Evolutionary conservation across 306 rosid species (phyloP), one percentile per base, ranked within the genome.

Genomic region (Notholithocarpus densiflorus): DNA sequence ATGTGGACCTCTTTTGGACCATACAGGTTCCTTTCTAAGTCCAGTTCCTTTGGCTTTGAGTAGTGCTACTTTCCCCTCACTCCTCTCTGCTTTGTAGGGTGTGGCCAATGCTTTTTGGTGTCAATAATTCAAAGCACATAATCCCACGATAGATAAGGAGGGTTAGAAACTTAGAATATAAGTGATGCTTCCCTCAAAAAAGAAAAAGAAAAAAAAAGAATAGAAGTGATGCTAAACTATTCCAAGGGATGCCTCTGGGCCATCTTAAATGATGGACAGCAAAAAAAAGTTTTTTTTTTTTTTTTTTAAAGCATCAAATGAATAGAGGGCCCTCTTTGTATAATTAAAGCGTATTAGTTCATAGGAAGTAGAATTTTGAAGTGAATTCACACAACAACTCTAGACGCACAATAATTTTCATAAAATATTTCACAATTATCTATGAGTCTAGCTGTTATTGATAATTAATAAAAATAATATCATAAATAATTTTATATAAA

Each of bases 231-330:
- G 54, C 55, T 75, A 75, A 18, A 72, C 81, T 74, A 19, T 52
- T 27, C 27, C n/a, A 15, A 77, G 65, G 75, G 73, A 72, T 68
- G 52, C 24, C 60, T 68, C 73, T 80, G 82, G 87, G 72, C 73
- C 88, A 81, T 71, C 45, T 51, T 77, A 23, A 73, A 71, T 70
- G 48, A 79, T 71, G 56, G 18, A n/a, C 68, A 76, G 48, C 71
- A 64, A 23, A 66, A 83, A 74, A 71, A 6, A 78, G n/a, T n/a
- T n/a, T 6, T 6, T 7, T 6, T 34, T 34, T 1, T 1, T 37
- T 1, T 34, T 34, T 37, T 37, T 37, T 2, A 40, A 69, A 69
- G 23, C 43, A 78, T 57, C 75, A 61, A 83, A 76, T 68, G 80
- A 77, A 43, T 71, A 27, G 20, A 21, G 45, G 45, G 45, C 45